Evolutionary conservation across 2,329 filamentous ascomycete species (phyloP).

Genomic region (Zymoseptoria ardabiliae): DNA sequence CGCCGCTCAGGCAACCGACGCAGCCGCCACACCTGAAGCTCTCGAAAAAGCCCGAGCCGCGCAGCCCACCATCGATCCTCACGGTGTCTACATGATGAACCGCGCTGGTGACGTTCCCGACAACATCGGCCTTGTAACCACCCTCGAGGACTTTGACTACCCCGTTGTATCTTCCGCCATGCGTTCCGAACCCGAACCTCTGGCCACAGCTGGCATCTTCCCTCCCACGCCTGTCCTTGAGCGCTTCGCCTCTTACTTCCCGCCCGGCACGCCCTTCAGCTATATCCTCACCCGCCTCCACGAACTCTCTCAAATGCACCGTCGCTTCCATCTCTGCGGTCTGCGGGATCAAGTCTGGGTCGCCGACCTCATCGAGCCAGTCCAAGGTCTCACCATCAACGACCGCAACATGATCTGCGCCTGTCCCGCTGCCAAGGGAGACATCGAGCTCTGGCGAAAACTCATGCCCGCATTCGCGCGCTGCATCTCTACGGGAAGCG

Average conservation of each 20-base stretch:
- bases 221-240: constrained; percentile 66
- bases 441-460: constrained; percentile 35
- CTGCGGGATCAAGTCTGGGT: constrained; percentile 57
- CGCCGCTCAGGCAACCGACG: constrained; percentile 46
- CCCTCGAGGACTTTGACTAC: constrained; percentile 65
- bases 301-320: constrained; percentile 57
- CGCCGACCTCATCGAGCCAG: constrained; percentile 67
- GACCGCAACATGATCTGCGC: constrained; percentile 72
- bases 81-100: background rate
- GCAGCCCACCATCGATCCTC: background rate
- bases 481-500: constrained; percentile 60
- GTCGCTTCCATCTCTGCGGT: constrained; percentile 63
- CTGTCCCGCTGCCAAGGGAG: constrained; percentile 57
- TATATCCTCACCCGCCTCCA: constrained; percentile 72
- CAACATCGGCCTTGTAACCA: constrained; percentile 64
- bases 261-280: constrained; percentile 69
- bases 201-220: constrained; percentile 64
- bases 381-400: constrained; percentile 57
- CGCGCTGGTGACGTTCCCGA: constrained; percentile 7
- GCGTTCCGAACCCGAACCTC: constrained; percentile 53
- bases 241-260: constrained; percentile 74
- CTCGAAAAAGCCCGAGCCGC: background rate
- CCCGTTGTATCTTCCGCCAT: constrained; percentile 57
- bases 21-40: constrained; percentile 13
- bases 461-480: constrained; percentile 59